phyloP scores from a whole-genome alignment of 257 asterid genomes.

The Scutellaria minor region DNA sequence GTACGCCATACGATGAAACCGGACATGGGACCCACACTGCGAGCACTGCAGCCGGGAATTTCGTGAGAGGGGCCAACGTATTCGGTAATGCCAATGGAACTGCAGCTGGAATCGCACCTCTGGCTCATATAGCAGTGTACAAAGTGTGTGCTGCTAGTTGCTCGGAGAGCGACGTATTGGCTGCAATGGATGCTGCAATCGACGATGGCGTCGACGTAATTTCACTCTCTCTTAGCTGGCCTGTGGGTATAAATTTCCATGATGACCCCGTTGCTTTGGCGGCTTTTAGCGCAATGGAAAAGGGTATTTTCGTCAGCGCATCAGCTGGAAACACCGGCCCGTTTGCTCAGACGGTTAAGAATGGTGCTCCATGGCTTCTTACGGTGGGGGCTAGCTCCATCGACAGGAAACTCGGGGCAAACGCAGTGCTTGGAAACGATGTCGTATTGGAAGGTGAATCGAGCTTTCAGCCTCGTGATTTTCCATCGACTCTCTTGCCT shows the following conservation, averaged over 20 bases:
- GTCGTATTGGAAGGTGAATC: slow-evolving; percentile 26
- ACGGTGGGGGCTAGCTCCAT: slow-evolving; percentile 45
- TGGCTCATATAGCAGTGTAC: slow-evolving; percentile 57
- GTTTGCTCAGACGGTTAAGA: neutral
- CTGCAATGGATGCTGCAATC: slow-evolving; percentile 53
- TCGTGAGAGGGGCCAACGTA: slow-evolving; percentile 43
- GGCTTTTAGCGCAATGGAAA: slow-evolving; percentile 37
- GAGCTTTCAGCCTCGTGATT: neutral
- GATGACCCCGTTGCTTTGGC: slow-evolving; percentile 31
- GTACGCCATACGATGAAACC: slow-evolving; percentile 25
- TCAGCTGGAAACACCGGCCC: slow-evolving; percentile 45
- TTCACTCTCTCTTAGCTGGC: slow-evolving; percentile 42
- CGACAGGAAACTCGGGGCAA: slow-evolving; percentile 36
- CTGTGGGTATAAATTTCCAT: neutral
- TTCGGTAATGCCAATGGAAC: slow-evolving; percentile 59
- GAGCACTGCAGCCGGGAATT: slow-evolving; percentile 58
- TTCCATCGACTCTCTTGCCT: slow-evolving; percentile 2
- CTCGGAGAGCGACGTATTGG: slow-evolving; percentile 35
- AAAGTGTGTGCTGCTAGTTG: slow-evolving; percentile 42
- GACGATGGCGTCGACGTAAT: slow-evolving; percentile 53
- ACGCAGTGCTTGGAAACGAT: slow-evolving; percentile 31
- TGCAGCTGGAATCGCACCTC: slow-evolving; percentile 56
- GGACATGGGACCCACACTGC: slow-evolving; percentile 63
- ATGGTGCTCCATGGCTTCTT: slow-evolving; percentile 47
- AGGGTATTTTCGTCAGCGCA: slow-evolving; percentile 36